Conservation (phyloP, 78 protist species). For the Dictyostelium firmibasis region DNA sequence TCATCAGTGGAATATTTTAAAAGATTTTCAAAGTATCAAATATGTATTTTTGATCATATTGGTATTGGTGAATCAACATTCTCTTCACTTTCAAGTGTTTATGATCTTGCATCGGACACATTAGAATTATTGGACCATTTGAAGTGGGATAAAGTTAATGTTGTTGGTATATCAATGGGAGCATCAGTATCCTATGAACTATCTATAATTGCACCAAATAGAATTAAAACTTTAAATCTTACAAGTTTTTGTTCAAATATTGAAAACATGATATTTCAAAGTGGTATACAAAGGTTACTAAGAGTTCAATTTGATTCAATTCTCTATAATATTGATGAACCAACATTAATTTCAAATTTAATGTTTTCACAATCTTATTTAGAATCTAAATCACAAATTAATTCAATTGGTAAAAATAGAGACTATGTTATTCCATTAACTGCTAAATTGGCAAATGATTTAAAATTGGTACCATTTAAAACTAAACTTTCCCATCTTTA, state of each 20-base stretch:
- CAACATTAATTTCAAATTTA: background rate
- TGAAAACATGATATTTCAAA: background rate
- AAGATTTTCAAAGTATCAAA: background rate
- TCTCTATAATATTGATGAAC: background rate
- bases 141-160: slow-evolving; percentile 26
- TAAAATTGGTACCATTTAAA: background rate
- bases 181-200: slow-evolving; percentile 43
- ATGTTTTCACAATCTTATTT: background rate
- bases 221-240: background rate
- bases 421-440: background rate
- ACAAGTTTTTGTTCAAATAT: background rate
- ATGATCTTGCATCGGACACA: slow-evolving; percentile 50
- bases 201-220: background rate
- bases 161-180: slow-evolving; percentile 68
- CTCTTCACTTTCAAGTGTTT: background rate
- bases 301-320: background rate
- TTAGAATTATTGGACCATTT: slow-evolving; percentile 57
- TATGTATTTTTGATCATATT: slow-evolving; percentile 43
- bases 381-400: background rate
- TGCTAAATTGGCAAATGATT: background rate
- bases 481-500: background rate
- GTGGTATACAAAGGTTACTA: background rate
- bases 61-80: slow-evolving; percentile 42
- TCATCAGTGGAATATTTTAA: slow-evolving; percentile 8
- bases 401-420: background rate